Evolutionary conservation across 495 filamentous ascomycete species (phyloP).

Genomic region (Aspergillus sclerotiicarbonarius): DNA sequence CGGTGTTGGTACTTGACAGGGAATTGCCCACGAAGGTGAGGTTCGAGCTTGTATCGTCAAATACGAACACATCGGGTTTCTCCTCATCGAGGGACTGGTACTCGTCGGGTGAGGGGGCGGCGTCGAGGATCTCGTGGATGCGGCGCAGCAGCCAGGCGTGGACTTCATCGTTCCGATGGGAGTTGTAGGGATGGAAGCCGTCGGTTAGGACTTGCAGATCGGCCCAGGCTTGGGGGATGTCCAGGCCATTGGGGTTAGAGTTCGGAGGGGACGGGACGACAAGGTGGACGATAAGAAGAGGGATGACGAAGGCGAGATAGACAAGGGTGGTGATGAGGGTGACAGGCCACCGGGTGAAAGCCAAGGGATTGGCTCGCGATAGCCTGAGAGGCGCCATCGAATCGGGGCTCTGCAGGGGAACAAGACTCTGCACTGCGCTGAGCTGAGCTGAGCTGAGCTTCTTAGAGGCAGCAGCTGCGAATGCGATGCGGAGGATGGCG

Average conservation of each 20-base stretch:
- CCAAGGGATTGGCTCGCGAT: constrained; percentile 51
- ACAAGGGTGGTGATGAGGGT: constrained; percentile 67
- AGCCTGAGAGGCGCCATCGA: constrained; percentile 31
- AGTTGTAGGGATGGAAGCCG: constrained; percentile 87
- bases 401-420: not conserved
- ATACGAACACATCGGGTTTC: constrained; percentile 57
- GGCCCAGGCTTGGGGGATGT: constrained; percentile 80
- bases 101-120: constrained; percentile 38
- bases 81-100: constrained; percentile 22
- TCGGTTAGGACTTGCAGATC: constrained; percentile 75
- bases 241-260: constrained; percentile 59
- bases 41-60: constrained; percentile 81
- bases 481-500: not conserved
- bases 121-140: constrained; percentile 63
- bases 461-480: no score
- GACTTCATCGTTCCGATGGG: constrained; percentile 74
- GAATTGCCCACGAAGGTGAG: constrained; percentile 53
- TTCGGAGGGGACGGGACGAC: constrained; percentile 67
- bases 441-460: not conserved
- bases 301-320: constrained; percentile 67
- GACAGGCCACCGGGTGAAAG: constrained; percentile 65
- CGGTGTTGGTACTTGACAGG: constrained; percentile 23
- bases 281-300: constrained; percentile 71
- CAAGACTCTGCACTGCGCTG: constrained; percentile 3
- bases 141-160: constrained; percentile 72